Evolutionary conservation across 2,329 filamentous ascomycete species (phyloP), one percentile per base, ranked within the genome.

Genomic region (Stagonosporopsis chrysanthemi): DNA sequence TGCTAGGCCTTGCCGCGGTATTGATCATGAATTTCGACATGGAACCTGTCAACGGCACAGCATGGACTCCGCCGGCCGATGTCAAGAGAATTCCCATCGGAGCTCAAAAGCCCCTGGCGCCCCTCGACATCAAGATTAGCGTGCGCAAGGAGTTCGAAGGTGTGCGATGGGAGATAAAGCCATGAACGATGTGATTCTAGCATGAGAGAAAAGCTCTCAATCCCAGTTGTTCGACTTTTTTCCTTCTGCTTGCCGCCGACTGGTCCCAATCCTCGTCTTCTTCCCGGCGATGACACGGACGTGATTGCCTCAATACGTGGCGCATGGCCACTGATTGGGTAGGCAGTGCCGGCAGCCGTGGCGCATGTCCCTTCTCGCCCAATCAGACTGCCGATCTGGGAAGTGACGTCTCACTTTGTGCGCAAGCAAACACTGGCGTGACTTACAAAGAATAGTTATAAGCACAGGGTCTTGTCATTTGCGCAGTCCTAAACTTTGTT

Each of bases 21-120:
- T 28, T 77, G 35, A 58, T 72, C 2, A 38, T 67, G 48, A 62
- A 66, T 0, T 77, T 73, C 59, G 75, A 78, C 36, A 45, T 77
- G 15, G 23, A 42, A 23, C 62, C 68, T 4, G 42, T 61, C 7
- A 40, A 51, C 9, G 70, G 67, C 1, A 35, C 46, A 19, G 24
- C 38, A 2, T 72, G 60, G 56, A 55, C 67, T 40, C 66, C 68
- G 11, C 48, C 52, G 9, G 55, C 52, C 19, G 60, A 72, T 52
- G 58, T 60, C 8, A 65, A 63, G 50, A 58, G 55, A 33, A 52
- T 70, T 45, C 60, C 62, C 4, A 22, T 72, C 28, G 57, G 57
- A 5, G 64, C 60, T 22, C 60, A 54, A 43, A 71, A 69, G 61
- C 70, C 68, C 3, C 11, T 58, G 22, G 40, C 23, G 6, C 48